phyloP scores from a whole-genome alignment of 352 stramenopile species.

The Blastocystis sp. region DNA sequence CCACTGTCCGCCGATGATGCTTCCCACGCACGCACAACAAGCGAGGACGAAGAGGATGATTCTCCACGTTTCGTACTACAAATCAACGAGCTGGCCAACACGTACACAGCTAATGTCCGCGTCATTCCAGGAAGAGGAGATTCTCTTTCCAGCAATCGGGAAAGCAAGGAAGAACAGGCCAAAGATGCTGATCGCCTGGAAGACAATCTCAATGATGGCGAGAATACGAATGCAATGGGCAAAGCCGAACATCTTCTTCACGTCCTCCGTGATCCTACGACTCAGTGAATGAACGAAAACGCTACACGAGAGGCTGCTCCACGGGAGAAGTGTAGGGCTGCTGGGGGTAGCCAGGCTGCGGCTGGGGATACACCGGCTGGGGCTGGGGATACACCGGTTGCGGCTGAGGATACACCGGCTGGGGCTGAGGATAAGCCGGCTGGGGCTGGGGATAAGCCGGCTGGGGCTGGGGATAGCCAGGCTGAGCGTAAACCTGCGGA shows the following conservation, averaged over 20 bases:
- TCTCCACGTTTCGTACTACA: slow-evolving; percentile 22
- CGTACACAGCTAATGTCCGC: slow-evolving; percentile 20
- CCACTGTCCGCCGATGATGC: not conserved
- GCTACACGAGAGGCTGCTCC: slow-evolving; percentile 3
- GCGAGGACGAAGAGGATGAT: not conserved
- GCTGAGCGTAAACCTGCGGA: not conserved
- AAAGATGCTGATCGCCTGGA: not conserved
- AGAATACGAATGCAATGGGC: not conserved
- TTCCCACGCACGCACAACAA: not conserved
- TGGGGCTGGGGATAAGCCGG: not conserved
- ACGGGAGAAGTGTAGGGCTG: not conserved
- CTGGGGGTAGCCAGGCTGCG: not conserved
- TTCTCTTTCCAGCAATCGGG: slow-evolving; percentile 40
- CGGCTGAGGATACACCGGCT: not conserved
- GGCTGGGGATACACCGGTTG: not conserved
- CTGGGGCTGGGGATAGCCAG: not conserved
- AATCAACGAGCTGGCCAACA: not conserved
- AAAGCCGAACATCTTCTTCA: slow-evolving; percentile 51
- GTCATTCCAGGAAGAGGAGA: not conserved
- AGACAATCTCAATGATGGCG: slow-evolving; percentile 1
- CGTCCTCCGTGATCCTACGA: not conserved
- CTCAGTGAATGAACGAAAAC: not conserved
- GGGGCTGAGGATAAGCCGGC: not conserved
- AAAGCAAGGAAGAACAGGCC: slow-evolving; percentile 36
- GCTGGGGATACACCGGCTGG: slow-evolving; percentile 16